Evolutionary conservation across 2,329 filamentous ascomycete genomes (phyloP), one percentile per base, ranked within the genome.

Genomic region (Calonectria leucothoes): DNA sequence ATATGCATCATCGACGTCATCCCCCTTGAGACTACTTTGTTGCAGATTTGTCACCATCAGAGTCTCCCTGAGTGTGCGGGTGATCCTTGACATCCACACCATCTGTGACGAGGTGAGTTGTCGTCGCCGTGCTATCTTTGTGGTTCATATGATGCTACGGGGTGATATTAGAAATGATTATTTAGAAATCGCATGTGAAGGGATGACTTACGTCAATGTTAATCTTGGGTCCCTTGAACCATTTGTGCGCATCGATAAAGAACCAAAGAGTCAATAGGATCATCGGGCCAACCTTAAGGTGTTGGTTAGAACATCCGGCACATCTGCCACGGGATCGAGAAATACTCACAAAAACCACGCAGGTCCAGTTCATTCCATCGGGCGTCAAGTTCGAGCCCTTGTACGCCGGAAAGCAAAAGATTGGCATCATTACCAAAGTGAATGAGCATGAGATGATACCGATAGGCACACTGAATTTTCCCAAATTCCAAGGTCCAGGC

Each of bases 321-420:
- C 3, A 33, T 15, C 6, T 4, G 29, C 4, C 3, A 27, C 23
- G 25, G 31, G 8, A 1, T n/a, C 4, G 3, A 10, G 3, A 15
- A 15, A 64, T 15, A 61, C 71, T 73, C 55, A 74, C 72, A 52
- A 72, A 74, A 6, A 72, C 69, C 3, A 74, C 69, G 23, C 65
- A 65, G 6, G 72, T 74, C 72, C 72, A 74, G 69, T 74, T 72
- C 72, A 74, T 74, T 29, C 72, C 72, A 12, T 71, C 72, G 3
- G 72, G 57, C 6, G 64, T 69, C 42, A 74, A 37, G 31, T 72
- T 51, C 5, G 27, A 33, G 0, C 72, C 72, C 5, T 39, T 49
- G 15, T 42, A 51, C 11, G 72, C 64, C 1, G 72, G 72, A 33
- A 74, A 74, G 27, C 72, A 72, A 66, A 74, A 74, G n/a, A 74